Base-by-base conservation (phyloP, 495 filamentous ascomycete genomes). In the Cercophora samala region DNA sequence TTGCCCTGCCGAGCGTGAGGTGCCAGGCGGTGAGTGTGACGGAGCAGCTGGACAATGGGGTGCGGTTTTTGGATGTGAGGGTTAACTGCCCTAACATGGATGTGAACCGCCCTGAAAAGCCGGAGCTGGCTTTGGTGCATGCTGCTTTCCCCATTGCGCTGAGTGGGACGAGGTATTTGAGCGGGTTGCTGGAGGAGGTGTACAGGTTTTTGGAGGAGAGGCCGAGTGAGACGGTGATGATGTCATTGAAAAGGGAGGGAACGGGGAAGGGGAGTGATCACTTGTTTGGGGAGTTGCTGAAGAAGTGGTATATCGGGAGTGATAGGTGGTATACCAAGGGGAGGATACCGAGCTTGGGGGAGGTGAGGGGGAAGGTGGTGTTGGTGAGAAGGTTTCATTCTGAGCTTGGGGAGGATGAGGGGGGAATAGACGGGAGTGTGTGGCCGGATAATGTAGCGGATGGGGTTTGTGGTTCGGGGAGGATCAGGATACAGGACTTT, bases 31-130 rank as follows among this genome's bases (percentile, higher is more conserved):
- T 93, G 24, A 79, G 85, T 56, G 84, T 93, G 5, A 82, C 81
- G 55, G 86, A 86, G 58, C 95, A 99, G 75, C 85, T 99, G 60
- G 79, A 89, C 60, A 96, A 97, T 78, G 95, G 95, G 46, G 89
- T 98, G 23, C 92, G 95, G 62, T 98, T 97, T 81, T 88, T 99
- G 70, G 95, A 99, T 75, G 88, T 99, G 67, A 89, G 95, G 56
- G 91, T 86, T 46, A 78, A 81, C 70, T 86, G 72, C 61, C 70
- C 72, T 0, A 21, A 18, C 5, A 25, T 24, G 13, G 54, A 62
- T 22, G 60, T 62, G 17, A 37, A 51, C 4, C 26, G 58, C 4
- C 51, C 46, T 5, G 80, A 85, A 2, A 19, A n/a, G 3, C 63
- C 66, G 1, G 85, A 96, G 75, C 87, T 92, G 60, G 62, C 78